A percentile compares a stretch with the other conserved stretches of the same genome.
These are phyloP conservation scores for Sugiyamaella sp. DNA, from an alignment of 1,139 yeast species.

Conservation along the genomic window DNA sequence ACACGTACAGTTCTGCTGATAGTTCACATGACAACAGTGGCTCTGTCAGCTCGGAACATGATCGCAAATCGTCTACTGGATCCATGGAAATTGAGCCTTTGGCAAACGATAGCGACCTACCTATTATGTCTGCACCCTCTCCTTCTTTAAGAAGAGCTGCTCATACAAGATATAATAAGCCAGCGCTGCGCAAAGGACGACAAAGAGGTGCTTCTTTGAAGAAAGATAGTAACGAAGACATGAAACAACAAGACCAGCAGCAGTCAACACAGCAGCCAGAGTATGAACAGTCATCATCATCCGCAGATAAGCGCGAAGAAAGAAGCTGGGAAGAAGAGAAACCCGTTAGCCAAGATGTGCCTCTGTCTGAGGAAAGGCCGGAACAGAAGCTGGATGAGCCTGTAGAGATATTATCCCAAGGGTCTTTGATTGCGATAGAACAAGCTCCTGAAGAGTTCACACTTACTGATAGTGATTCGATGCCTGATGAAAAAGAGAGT, in stretches of 20 bases:
- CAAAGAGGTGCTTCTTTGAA: constrained; percentile 17
- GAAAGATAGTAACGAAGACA: constrained; percentile 1
- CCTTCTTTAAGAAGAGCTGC: constrained; percentile 38
- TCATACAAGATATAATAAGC: constrained; percentile 36
- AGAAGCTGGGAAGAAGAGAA: neutral
- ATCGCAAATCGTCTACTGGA: constrained; percentile 6
- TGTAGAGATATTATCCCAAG: no score
- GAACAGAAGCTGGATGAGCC: no score
- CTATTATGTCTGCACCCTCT: constrained; percentile 37
- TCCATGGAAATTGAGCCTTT: constrained; percentile 25
- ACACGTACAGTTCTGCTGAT: constrained; percentile 1
- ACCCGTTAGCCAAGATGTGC: neutral
- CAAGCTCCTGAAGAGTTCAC: no score
- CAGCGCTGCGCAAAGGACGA: constrained; percentile 31
- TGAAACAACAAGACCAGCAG: neutral
- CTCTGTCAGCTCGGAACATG: constrained; percentile 2
- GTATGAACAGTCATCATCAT: neutral
- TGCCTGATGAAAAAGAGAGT: no score
- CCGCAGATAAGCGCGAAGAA: neutral
- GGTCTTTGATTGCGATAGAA: no score
- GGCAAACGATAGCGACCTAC: constrained; percentile 38
- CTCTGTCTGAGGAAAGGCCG: neutral
- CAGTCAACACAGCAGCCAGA: neutral
- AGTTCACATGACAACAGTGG: neutral
- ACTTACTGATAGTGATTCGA: no score